Evolutionary conservation across 1,284 basidiomycete genomes (phyloP).

Genomic region (Austroboletus niveus): DNA sequence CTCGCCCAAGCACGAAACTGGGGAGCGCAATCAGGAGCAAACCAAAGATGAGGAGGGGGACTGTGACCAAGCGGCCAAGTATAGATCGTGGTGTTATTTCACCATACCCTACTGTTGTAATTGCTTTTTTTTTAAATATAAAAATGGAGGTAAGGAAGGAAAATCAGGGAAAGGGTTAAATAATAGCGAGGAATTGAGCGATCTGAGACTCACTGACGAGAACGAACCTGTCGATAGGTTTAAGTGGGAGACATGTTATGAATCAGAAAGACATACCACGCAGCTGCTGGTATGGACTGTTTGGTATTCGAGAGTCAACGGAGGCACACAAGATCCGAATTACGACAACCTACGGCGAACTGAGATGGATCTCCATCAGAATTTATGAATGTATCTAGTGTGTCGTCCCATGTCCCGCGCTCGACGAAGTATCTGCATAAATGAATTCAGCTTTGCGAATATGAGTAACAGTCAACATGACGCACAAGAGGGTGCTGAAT

Average conservation of each 20-base stretch:
- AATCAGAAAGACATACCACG: constrained; percentile 46
- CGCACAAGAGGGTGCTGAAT: constrained; percentile 81
- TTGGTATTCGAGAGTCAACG: constrained; percentile 1
- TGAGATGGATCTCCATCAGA: constrained; percentile 79
- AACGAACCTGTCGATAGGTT: constrained; percentile 34
- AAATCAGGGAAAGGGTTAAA: not conserved
- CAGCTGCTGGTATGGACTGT: constrained; percentile 77
- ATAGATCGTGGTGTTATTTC: constrained; percentile 84
- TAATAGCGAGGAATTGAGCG: not conserved
- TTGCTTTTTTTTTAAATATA: constrained; percentile 44
- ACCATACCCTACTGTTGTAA: constrained; percentile 84
- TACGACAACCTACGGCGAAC: constrained; percentile 51
- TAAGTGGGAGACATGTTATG: not conserved
- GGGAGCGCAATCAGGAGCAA: constrained; percentile 84
- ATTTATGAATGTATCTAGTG: constrained; percentile 77
- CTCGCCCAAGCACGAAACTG: constrained; percentile 83
- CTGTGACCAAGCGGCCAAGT: constrained; percentile 77
- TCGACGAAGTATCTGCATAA: constrained; percentile 77
- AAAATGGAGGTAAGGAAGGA: not conserved
- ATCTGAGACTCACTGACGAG: constrained; percentile 45
- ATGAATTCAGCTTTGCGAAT: not conserved
- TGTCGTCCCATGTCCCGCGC: constrained; percentile 82
- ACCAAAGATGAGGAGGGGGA: constrained; percentile 83
- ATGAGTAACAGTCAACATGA: constrained; percentile 8
- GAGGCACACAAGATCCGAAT: not conserved